A percentile compares a stretch with the other conserved stretches of the same genome.
phyloP scores from a whole-genome alignment of 2,329 filamentous ascomycete species.

The Parafenestella ontariensis region DNA sequence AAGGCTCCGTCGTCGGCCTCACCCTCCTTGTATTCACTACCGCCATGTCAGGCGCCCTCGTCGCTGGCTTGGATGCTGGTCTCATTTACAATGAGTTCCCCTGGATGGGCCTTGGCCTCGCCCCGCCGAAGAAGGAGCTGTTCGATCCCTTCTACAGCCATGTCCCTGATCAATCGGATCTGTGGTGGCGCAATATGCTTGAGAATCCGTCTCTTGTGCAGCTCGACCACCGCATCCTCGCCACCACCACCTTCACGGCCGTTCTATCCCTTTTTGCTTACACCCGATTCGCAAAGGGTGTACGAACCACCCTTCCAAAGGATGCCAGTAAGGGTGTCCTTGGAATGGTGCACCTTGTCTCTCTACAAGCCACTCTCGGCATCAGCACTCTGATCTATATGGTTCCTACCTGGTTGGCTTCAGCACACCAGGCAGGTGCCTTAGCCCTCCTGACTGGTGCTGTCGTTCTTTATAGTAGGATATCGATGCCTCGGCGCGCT shows the following conservation, averaged over 20 bases:
- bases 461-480: constrained; percentile 73
- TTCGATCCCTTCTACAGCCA: constrained; percentile 87
- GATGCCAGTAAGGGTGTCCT: constrained; percentile 75
- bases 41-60: constrained; percentile 90
- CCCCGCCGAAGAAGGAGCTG: constrained; percentile 82
- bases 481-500: constrained; percentile 42
- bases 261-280: constrained; percentile 84
- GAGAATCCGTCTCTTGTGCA: constrained; percentile 97
- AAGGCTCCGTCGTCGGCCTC: constrained; percentile 73
- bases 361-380: constrained; percentile 82
- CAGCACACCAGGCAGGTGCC: constrained; percentile 90
- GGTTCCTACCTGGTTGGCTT: constrained; percentile 86
- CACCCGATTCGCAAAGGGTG: constrained; percentile 69
- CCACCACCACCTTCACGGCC: constrained; percentile 84
- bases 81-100: constrained; percentile 99
- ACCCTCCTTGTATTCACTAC: constrained; percentile 83
- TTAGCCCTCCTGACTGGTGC: constrained; percentile 84
- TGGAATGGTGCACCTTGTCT: constrained; percentile 83
- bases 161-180: constrained; percentile 76
- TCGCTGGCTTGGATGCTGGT: constrained; percentile 93
- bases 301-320: constrained; percentile 65
- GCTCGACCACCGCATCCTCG: constrained; percentile 91
- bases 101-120: constrained; percentile 84
- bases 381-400: constrained; percentile 94
- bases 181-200: constrained; percentile 97